Base-by-base conservation (phyloP, 208 protist genomes). In the Wallacemonas sp. region DNA sequence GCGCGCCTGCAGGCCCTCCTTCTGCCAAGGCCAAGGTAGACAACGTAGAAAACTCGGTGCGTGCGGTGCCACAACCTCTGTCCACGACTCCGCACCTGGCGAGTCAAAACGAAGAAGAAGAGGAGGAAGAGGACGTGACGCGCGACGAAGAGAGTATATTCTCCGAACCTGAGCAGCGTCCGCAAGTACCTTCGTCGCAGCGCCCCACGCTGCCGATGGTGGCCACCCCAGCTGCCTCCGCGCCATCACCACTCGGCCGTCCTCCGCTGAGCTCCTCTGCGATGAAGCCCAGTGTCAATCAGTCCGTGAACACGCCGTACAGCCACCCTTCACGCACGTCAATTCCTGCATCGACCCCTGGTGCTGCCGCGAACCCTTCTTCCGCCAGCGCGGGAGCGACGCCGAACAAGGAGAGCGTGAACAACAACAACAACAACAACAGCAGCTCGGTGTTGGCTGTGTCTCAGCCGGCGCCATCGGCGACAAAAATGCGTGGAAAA, bases 161-260 rank as follows among this genome's bases (percentile, higher is more conserved):
- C 28, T 58, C 51, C 4, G 51, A 58, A 8, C 51, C 28, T 34
- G 51, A 58, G 30, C 51, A 39, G n/a, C 64, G 67, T 12, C 66
- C 74, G 15, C 68, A 67, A 9, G 59, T 64, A 1, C 68, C 66
- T 27, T 67, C 76, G 39, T 70, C 75, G 42, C 68, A 70, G 15
- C 76, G 76, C 21, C 22, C 45, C 8, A 61, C 33, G 51, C 28
- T 45, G 19, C 44, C 56, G 26, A 59, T 41, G 14, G 2, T 66
- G 15, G 55, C 24, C 39, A 28, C 30, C n/a, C 0, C 33, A 33
- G 14, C 22, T 15, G 34, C 39, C 38, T 30, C 4, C 15, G 56
- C 72, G 33, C 58, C 22, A 24, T 58, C 56, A 51, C n/a, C 56
- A 31, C 39, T 66, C 65, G 21, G 61, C 45, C 55, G 47, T 46